Percentiles rank a stretch among this genome's conserved stretches.
Conservation (phyloP, 176 grass and related monocot species). For the Eremochloa ophiuroides region DNA sequence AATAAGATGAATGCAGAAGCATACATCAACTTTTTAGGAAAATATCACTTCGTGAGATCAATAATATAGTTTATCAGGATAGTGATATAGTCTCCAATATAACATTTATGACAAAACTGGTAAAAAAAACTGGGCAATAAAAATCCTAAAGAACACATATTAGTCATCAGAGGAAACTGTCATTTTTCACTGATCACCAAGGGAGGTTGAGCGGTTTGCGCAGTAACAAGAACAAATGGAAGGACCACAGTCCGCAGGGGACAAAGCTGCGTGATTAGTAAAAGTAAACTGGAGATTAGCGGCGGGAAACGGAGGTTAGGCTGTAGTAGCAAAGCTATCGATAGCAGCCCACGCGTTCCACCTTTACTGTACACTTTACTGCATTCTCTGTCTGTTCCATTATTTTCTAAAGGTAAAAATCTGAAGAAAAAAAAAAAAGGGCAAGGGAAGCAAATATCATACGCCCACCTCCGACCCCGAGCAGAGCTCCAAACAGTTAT, state of each 20-base stretch:
- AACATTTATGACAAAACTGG: too few species aligned
- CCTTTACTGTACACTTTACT: too few species aligned
- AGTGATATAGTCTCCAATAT: too few species aligned
- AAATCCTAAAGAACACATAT: too few species aligned
- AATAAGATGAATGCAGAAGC: background rate
- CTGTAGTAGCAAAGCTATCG: background rate
- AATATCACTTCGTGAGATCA: too few species aligned
- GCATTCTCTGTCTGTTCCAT: background rate
- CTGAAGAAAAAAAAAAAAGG: background rate
- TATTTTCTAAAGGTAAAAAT: background rate
- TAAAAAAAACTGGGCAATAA: too few species aligned
- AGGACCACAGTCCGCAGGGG: background rate
- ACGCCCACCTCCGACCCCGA: conserved; percentile 5
- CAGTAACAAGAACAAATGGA: background rate
- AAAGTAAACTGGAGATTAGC: conserved; percentile 20
- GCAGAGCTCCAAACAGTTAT: conserved; percentile 24
- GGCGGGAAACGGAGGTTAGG: background rate
- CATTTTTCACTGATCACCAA: too few species aligned
- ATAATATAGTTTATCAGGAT: too few species aligned
- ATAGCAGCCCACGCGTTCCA: conserved; percentile 9
- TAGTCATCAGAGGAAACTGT: too few species aligned
- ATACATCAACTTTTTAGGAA: background rate
- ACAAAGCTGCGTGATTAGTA: conserved; percentile 23
- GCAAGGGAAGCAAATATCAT: conserved; percentile 3
- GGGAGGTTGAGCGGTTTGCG: background rate